Conservation (phyloP, 2,329 filamentous ascomycete species). For the Ceratocystiopsis sp. region DNA sequence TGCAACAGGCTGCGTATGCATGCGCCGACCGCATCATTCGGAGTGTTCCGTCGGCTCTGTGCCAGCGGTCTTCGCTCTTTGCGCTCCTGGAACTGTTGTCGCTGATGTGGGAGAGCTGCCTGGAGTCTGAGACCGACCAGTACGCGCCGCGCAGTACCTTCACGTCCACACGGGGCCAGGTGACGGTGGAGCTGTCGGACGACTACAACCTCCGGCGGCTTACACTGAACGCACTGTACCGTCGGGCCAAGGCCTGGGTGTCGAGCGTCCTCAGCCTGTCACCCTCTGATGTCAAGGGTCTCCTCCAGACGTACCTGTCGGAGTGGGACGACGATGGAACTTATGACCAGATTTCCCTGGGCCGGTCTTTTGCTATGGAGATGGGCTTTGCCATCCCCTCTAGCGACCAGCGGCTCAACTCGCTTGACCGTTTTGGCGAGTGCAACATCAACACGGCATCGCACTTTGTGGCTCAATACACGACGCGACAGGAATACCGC, state of each 20-base stretch:
- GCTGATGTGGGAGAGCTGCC: constrained; percentile 86
- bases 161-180: constrained; percentile 56
- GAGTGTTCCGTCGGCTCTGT: constrained; percentile 75
- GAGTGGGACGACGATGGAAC: constrained; percentile 83
- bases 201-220: constrained; percentile 67
- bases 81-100: constrained; percentile 81
- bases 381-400: constrained; percentile 75
- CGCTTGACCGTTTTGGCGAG: constrained; percentile 58
- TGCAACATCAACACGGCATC: constrained; percentile 78
- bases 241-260: constrained; percentile 66
- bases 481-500: constrained; percentile 86
- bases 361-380: constrained; percentile 84
- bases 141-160: constrained; percentile 78
- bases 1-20: constrained; percentile 69
- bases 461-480: constrained; percentile 94
- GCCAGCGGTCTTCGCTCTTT: constrained; percentile 79
- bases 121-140: constrained; percentile 86
- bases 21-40: constrained; percentile 76
- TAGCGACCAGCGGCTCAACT: constrained; percentile 71
- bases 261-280: constrained; percentile 64
- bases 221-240: constrained; percentile 64
- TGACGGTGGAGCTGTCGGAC: constrained; percentile 83
- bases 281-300: constrained; percentile 82
- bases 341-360: constrained; percentile 82
- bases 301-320: constrained; percentile 90